Base-by-base conservation (phyloP, 805 yeast species). In the Scheffersomyces ergatensis region DNA sequence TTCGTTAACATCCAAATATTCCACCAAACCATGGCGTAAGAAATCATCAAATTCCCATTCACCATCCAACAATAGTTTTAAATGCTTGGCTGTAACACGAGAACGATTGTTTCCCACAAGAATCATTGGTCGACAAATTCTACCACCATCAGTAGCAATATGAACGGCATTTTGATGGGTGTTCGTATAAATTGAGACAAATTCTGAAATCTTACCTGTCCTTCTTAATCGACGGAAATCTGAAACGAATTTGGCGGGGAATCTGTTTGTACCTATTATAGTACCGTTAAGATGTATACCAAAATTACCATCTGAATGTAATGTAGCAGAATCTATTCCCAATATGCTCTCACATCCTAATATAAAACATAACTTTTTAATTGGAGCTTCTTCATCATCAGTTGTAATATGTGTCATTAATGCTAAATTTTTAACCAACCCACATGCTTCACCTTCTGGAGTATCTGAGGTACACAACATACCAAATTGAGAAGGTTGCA, bases 371-470 rank as follows among this genome's bases (percentile, higher is more conserved):
- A 90, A 69, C 40, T 77, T 78, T 47, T 75, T 78, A 30, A 93
- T 80, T 14, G 99, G 98, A 8, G 75, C 86, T 55, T 92, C 97
- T 62, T 93, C 99, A 54, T 89, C 97, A 65, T 93, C 99, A 1
- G 99, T 92, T 4, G 99, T 93, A 56, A 93, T 93, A 65, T 93
- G 99, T 9, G 99, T 93, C 99, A 93, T 93, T 35, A 93, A 74
- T 1, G 99, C 99, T 62, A 93, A 72, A 60, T 93, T 93, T 67
- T 93, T 93, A 27, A 93, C 99, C 63, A 93, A 77, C 58, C 99
- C 99, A 80, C 99, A 93, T 0, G 99, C 99, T 67, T 93, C 99
- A 76, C 99, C 99, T 77, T 93, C 99, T 1, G 99, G 99, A 0
- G 99, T 93, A 77, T 93, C 99, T 0, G 98, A 87, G 5, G 98